Base-by-base conservation (phyloP, 2,329 filamentous ascomycete genomes). In the Arthrobotrys sinensis region DNA sequence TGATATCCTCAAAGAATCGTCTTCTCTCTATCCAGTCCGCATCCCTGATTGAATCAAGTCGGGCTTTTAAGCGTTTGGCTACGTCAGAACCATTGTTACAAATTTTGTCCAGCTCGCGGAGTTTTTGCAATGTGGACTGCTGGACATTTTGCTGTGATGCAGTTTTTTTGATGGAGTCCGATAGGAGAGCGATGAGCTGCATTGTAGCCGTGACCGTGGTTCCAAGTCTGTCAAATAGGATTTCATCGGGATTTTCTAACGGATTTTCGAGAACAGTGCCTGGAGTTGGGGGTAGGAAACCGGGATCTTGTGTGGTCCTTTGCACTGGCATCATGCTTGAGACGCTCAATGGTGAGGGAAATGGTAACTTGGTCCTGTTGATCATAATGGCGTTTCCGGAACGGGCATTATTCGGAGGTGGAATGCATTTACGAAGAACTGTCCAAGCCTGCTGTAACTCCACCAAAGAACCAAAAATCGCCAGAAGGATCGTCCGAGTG, bases 1-100 rank as follows among this genome's bases (percentile, higher is more conserved):
- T 82, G 2, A 81, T 82, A 66, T 82, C 81, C 53, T 82, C 81
- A 75, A 81, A 82, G 57, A 82, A 82, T 46, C 75, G 80, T 40
- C 80, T 79, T 28, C 79, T 67, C 50, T 82, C 81, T 14, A 50
- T 60, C 78, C 80, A 70, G 69, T 82, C 81, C 4, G 80, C 81
- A 24, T 81, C 80, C 28, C 80, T 75, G 21, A 82, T 80, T 16
- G 79, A 79, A 28, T 82, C 81, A 45, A 81, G 80, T 8, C 80
- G 81, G 1, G 73, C 69, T 64, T 80, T 80, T 32, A 82, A 65
- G 14, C 81, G 76, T 48, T 80, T 80, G 12, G 81, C 81, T 10
- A 80, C 80, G 7, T 82, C 81, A 5, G 79, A 80, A 12, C 80
- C 81, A 8, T 72, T 75, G 24, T 77, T 76, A 24, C 81, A 82